These are phyloP conservation scores for Uronychia setigera DNA, from an alignment of 73 alveolate species.

Conservation along the genomic window DNA sequence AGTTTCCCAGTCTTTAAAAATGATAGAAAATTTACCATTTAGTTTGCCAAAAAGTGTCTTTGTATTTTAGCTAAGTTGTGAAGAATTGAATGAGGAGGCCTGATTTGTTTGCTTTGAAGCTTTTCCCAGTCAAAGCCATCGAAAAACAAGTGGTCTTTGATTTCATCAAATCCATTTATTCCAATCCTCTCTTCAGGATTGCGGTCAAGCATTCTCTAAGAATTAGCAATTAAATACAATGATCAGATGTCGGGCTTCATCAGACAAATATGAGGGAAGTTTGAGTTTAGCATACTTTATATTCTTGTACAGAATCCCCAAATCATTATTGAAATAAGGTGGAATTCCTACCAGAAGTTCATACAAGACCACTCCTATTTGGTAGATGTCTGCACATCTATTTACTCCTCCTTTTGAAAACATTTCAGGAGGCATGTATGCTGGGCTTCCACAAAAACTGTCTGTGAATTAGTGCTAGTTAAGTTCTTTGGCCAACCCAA, in stretches of 20 bases:
- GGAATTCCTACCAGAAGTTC: constrained; percentile 82
- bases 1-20: too few relatives aligned
- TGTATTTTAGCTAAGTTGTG: not conserved
- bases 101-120: constrained; percentile 70
- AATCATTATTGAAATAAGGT: constrained; percentile 79
- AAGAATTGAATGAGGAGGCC: constrained; percentile 66
- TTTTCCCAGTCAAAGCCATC: constrained; percentile 90
- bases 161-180: constrained; percentile 82
- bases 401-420: constrained; percentile 59
- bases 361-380: constrained; percentile 83
- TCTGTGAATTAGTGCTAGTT: constrained; percentile 63
- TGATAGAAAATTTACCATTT: too few relatives aligned
- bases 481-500: constrained; percentile 82
- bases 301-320: constrained; percentile 63
- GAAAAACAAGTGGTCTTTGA: constrained; percentile 89
- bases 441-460: constrained; percentile 81
- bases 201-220: constrained; percentile 67
- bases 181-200: constrained; percentile 92
- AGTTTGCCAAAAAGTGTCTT: not conserved
- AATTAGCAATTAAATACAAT: not conserved
- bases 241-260: constrained; percentile 67
- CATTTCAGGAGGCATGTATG: constrained; percentile 81
- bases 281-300: constrained; percentile 68
- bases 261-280: constrained; percentile 67
- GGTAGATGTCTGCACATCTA: constrained; percentile 79